Conservation (phyloP, 192 early-diverging fungal genomes). For the Chytriomyces hyalinus region DNA sequence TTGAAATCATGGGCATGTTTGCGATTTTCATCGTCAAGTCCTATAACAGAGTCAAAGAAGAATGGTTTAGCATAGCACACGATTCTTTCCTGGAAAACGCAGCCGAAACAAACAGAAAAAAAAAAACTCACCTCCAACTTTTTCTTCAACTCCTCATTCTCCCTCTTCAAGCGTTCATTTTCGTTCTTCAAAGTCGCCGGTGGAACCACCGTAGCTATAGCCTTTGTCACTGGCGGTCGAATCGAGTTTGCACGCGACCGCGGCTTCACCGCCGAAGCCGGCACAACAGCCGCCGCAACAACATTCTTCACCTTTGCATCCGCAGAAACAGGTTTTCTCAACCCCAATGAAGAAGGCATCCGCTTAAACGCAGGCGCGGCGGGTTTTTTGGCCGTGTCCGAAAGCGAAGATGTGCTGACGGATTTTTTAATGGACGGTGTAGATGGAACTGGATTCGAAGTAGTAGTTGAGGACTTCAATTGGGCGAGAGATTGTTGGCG, state of each 20-base stretch:
- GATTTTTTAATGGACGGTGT: background rate
- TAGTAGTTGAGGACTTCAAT: background rate
- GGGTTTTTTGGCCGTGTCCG: background rate
- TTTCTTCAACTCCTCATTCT: slow-evolving; percentile 11
- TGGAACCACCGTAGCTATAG: background rate
- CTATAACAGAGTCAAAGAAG: background rate
- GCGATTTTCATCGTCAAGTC: no score
- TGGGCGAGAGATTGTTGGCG: background rate
- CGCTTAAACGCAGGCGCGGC: background rate
- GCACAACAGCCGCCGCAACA: background rate
- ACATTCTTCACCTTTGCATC: background rate
- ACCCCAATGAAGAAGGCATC: background rate
- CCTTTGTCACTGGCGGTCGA: background rate
- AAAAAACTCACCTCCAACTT: slow-evolving; percentile 12
- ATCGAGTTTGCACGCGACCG: background rate
- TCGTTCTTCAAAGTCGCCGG: background rate
- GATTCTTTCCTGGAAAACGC: background rate
- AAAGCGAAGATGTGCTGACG: background rate
- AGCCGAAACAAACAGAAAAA: background rate
- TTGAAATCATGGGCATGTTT: background rate
- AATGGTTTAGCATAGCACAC: background rate
- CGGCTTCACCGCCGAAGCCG: background rate
- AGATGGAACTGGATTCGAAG: slow-evolving; percentile 1
- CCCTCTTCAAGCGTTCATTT: slow-evolving; percentile 20
- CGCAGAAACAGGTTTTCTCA: background rate